Evolutionary conservation across 768 basidiomycete genomes (phyloP), one percentile per base, ranked within the genome.

Genomic region (Ramaria rubella): DNA sequence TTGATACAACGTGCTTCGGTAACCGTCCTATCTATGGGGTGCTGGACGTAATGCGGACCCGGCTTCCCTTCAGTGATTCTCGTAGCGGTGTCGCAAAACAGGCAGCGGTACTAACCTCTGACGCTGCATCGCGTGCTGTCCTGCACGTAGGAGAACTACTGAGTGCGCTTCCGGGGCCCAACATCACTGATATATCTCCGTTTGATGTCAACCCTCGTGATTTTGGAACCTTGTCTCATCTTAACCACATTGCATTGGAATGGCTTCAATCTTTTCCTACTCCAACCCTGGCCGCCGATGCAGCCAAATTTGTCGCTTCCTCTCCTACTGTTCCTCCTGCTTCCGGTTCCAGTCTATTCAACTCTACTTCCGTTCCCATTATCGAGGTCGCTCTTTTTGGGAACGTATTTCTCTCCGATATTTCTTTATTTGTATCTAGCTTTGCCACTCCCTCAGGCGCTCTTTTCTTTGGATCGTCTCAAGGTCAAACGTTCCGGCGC

Each of bases 371-470:
- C 1, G 69, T 86, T 44, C 85, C 83, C 23, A 59, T 69, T 1
- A 63, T 87, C 33, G 84, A 85, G 67, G 80, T 84, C 3, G 83
- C 82, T 1, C 63, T 86, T n/a, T 85, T 86, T 64, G 85, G 84
- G 5, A 70, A 75, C 14, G 65, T 86, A 24, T 48, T 56, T 23
- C 62, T 66, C 14, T 60, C 75, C 3, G 84, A 86, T 63, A 65
- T 83, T 27, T 61, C 61, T 33, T 76, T 70, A 31, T 74, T 75
- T 6, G 68, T 76, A 23, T 79, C 82, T 19, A 75, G 81, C 7
- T 79, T 85, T 58, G 70, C 77, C 8, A 75, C 73, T 9, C 66
- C 80, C 21, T 72, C 73, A 26, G 78, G 75, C 8, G 61, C 72
- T 1, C 67, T 86, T 34, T 84, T 84, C 63, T 86, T 85, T 65